Evolutionary conservation across 2,329 filamentous ascomycete genomes (phyloP).

Genomic region (Escovopsis weberi): DNA sequence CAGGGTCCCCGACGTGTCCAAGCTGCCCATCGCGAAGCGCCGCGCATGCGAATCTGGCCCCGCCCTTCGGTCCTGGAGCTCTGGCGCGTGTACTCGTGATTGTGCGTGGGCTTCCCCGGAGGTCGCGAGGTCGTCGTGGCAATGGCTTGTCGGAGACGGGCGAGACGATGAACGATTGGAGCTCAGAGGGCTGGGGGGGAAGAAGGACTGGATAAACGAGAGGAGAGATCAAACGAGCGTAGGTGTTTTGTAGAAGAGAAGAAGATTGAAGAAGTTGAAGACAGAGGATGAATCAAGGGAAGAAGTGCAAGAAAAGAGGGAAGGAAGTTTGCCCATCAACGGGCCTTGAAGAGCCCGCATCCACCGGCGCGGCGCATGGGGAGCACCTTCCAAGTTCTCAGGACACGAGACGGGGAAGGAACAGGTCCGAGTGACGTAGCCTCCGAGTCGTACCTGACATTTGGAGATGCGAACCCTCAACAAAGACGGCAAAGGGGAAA

Average conservation of each 20-base stretch:
- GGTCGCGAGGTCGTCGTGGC: too few species aligned
- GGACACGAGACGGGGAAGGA: not conserved
- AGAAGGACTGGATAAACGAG: not conserved
- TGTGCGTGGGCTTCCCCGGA: too few species aligned
- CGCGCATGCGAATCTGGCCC: not conserved
- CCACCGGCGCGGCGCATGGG: conserved; percentile 1
- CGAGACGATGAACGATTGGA: too few species aligned
- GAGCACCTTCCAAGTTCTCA: not conserved
- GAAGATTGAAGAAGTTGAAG: too few species aligned
- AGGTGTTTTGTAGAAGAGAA: too few species aligned
- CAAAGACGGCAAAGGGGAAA: too few species aligned
- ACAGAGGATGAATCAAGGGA: not conserved
- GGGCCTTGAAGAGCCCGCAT: conserved; percentile 6
- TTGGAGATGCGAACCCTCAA: conserved; percentile 1
- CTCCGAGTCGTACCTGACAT: not conserved
- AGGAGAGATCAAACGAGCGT: too few species aligned
- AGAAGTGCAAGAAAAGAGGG: not conserved
- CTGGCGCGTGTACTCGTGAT: too few species aligned
- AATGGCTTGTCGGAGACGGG: too few species aligned
- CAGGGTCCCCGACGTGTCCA: conserved; percentile 42
- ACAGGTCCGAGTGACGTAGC: not conserved
- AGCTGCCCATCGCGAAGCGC: conserved; percentile 19
- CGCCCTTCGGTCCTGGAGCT: too few species aligned
- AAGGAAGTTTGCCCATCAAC: conserved; percentile 2
- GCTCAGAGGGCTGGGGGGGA: not conserved